Conservation (phyloP, 441 rosid species). For the Gossypium gossypioides region DNA sequence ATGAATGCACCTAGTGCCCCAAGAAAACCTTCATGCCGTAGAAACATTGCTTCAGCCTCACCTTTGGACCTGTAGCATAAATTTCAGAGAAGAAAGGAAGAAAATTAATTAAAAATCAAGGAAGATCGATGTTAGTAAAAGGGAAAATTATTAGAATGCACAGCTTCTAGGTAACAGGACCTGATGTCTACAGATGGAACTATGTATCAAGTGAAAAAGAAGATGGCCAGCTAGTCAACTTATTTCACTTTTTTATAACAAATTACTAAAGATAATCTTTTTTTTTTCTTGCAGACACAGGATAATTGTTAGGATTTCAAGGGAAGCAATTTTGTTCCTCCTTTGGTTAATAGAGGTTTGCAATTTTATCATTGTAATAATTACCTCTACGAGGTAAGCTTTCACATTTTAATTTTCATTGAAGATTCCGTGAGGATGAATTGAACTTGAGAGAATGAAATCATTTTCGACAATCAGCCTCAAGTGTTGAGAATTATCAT, state of each 20-base stretch:
- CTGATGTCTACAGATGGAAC: background rate
- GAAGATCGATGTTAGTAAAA: conserved; percentile 2
- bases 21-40: conserved; percentile 85
- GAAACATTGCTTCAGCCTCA: conserved; percentile 84
- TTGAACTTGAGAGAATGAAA: background rate
- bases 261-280: background rate
- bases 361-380: background rate
- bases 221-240: background rate
- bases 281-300: background rate
- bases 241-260: background rate
- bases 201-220: background rate
- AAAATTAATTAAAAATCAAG: background rate
- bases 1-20: conserved; percentile 79
- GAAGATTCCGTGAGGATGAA: background rate
- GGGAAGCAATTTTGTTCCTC: background rate
- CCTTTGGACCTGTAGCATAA: conserved; percentile 61
- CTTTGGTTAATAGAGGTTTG: background rate
- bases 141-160: background rate
- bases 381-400: background rate
- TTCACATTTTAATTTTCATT: background rate
- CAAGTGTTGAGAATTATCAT: background rate
- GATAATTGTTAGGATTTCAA: background rate
- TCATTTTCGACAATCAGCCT: background rate
- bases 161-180: background rate
- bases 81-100: conserved; percentile 1